Percentiles rank a stretch among this genome's conserved stretches.
These are phyloP conservation scores for Podospora fimiseda DNA, from an alignment of 495 filamentous ascomycete species.

Conservation along the genomic window DNA sequence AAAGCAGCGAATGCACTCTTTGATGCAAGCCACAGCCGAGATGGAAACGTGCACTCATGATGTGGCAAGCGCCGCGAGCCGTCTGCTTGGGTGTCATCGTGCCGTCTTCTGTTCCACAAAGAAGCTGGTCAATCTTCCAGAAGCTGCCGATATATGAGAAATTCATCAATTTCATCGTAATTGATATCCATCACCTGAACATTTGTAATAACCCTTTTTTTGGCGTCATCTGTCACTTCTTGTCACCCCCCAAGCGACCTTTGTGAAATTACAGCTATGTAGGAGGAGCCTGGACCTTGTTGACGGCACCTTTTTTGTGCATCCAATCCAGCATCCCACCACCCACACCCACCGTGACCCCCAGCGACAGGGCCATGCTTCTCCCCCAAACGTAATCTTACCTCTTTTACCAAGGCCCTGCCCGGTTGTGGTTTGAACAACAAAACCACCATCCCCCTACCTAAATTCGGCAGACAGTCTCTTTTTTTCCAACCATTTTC, in stretches of 20 bases:
- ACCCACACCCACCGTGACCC: not conserved
- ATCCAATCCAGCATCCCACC: not conserved
- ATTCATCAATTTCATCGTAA: not conserved
- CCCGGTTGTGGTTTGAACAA: not conserved
- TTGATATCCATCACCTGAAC: not conserved
- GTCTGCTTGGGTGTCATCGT: not conserved
- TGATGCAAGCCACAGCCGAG: not conserved
- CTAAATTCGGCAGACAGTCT: not conserved
- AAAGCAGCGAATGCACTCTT: not conserved
- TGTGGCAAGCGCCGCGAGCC: not conserved
- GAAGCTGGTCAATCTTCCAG: not conserved
- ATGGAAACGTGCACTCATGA: not conserved
- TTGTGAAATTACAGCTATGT: not conserved
- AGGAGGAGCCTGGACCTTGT: not conserved
- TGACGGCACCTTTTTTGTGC: not conserved
- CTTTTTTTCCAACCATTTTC: constrained; percentile 4
- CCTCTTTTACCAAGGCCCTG: not conserved
- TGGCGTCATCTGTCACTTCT: no score
- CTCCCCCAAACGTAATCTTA: not conserved
- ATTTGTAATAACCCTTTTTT: not conserved
- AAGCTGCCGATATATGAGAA: not conserved
- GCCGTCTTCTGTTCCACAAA: not conserved
- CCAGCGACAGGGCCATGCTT: not conserved
- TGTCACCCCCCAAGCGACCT: no score
- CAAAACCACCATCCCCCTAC: not conserved